phyloP scores from a whole-genome alignment of 225 moss, liverwort and hornwort species.

The Neckera pumila region DNA sequence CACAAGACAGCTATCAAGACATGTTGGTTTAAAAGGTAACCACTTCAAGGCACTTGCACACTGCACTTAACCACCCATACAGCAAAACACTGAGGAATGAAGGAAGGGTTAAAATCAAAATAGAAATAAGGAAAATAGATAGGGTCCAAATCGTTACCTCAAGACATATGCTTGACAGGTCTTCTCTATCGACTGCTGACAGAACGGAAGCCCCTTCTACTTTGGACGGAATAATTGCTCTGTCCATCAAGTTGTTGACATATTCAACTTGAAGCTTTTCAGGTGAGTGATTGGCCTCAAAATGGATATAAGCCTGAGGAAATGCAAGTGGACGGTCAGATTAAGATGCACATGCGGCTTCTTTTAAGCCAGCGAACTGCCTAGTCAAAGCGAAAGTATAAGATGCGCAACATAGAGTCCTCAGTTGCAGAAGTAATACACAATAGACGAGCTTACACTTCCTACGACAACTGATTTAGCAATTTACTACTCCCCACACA shows the following conservation, averaged over 20 bases:
- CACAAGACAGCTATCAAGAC: neutral
- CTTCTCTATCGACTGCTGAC: slow-evolving; percentile 68
- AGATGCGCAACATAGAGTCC: neutral
- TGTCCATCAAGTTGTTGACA: slow-evolving; percentile 57
- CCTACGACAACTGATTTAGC: neutral
- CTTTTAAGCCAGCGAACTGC: neutral
- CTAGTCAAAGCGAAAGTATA: neutral
- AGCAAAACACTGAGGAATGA: neutral
- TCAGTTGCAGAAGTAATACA: neutral
- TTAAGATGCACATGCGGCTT: neutral
- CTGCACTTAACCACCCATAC: neutral
- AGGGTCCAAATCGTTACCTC: slow-evolving; percentile 36
- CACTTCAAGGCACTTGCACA: neutral
- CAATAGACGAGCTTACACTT: neutral
- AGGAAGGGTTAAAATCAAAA: neutral
- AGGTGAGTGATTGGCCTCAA: slow-evolving; percentile 58
- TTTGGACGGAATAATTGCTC: slow-evolving; percentile 49
- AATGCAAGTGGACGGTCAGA: neutral
- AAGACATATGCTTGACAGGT: slow-evolving; percentile 70
- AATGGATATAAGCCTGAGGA: slow-evolving; percentile 62
- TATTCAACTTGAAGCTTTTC: slow-evolving; percentile 50
- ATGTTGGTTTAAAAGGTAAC: neutral
- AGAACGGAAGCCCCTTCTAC: slow-evolving; percentile 72
- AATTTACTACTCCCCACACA: neutral
- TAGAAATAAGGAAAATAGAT: neutral